These are phyloP conservation scores for Phytophthora cajani DNA, from an alignment of 352 stramenopile species.

Conservation along the genomic window DNA sequence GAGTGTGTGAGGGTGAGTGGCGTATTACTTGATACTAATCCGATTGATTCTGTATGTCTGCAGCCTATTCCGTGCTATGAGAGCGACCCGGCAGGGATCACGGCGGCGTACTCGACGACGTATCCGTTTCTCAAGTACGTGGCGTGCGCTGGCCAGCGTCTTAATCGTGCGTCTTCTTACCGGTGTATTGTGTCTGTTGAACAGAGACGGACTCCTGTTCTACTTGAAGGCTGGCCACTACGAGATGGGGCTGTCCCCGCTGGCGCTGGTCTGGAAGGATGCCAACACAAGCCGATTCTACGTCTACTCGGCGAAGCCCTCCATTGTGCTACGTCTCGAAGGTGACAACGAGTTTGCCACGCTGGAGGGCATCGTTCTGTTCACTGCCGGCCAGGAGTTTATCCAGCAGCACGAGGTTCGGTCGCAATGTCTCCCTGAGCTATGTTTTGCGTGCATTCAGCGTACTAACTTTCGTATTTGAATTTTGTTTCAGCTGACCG, in stretches of 20 bases:
- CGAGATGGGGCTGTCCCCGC: constrained; percentile 85
- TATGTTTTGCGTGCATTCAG: not conserved
- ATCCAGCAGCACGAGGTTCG: constrained; percentile 72
- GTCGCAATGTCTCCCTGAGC: not conserved
- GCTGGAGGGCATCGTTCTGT: constrained; percentile 75
- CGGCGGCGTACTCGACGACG: constrained; percentile 75
- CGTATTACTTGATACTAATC: not conserved
- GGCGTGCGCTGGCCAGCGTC: not conserved
- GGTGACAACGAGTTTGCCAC: constrained; percentile 60
- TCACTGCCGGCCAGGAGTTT: constrained; percentile 51
- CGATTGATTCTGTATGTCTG: not conserved
- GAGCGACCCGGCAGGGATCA: constrained; percentile 79
- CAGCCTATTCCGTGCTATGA: constrained; percentile 89
- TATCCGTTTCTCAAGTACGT: constrained; percentile 89
- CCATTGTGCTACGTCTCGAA: constrained; percentile 75
- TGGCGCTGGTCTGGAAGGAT: constrained; percentile 93
- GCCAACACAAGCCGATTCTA: constrained; percentile 85
- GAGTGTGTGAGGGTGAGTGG: not conserved
- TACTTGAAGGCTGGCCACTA: constrained; percentile 92
- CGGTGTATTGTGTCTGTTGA: not conserved
- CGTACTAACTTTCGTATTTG: not conserved
- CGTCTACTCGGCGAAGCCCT: constrained; percentile 69
- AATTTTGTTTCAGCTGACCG: constrained; percentile 48
- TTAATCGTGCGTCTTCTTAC: not conserved
- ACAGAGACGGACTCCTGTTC: constrained; percentile 91